A percentile compares a stretch with the other conserved stretches of the same genome.
Evolutionary conservation across 2,329 filamentous ascomycete species (phyloP).

Genomic region (Aspergillus tubingensis): DNA sequence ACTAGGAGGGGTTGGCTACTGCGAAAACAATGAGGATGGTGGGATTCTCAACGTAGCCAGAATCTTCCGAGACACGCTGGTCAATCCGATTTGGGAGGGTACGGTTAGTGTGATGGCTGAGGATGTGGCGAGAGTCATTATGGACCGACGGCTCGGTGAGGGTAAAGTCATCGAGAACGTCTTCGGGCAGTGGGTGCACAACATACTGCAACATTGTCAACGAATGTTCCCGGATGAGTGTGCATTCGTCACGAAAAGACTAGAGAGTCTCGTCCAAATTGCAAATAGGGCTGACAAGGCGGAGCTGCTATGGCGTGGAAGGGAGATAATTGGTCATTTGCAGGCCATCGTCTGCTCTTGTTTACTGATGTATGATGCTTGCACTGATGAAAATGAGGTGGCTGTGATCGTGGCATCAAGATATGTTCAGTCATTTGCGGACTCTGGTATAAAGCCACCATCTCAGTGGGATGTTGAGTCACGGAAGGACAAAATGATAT

Average conservation of each 20-base stretch:
- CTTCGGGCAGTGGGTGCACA: neutral
- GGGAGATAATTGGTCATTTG: neutral
- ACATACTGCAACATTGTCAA: neutral
- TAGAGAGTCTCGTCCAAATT: neutral
- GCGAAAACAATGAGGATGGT: conserved; percentile 48
- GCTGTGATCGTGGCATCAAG: neutral
- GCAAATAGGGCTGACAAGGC: neutral
- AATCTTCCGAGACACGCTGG: conserved; percentile 63
- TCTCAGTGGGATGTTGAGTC: neutral
- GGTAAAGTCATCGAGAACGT: neutral
- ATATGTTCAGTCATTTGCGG: neutral
- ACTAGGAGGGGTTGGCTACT: conserved; percentile 43
- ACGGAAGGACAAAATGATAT: neutral
- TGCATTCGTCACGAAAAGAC: neutral
- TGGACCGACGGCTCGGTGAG: neutral
- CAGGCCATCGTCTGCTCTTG: neutral
- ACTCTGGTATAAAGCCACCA: neutral
- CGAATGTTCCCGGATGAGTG: neutral
- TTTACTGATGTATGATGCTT: neutral
- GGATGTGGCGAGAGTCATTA: neutral
- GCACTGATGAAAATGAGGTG: neutral
- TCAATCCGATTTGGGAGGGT: conserved; percentile 66
- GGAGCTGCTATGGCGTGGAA: neutral
- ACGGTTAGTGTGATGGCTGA: conserved; percentile 69
- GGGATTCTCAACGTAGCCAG: conserved; percentile 67